Conservation (phyloP, 2,329 filamentous ascomycete genomes). For the Penicillium sp. region DNA sequence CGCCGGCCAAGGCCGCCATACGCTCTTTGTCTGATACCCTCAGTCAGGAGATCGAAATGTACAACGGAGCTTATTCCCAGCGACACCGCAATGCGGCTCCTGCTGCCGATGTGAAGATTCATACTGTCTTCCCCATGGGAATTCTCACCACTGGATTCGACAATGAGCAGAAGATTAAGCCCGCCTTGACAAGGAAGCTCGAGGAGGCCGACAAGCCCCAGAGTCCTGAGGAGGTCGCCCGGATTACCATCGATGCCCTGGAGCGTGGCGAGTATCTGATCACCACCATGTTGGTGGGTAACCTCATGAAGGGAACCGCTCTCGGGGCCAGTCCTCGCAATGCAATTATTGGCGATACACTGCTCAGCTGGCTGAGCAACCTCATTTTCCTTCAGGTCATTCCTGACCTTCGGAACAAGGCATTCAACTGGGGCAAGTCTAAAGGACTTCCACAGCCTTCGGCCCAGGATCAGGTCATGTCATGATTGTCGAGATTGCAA, state of each 20-base stretch:
- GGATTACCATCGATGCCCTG: conserved; percentile 68
- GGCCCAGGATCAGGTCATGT: conserved; percentile 10
- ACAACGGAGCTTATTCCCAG: conserved; percentile 66
- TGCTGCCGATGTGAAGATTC: conserved; percentile 72
- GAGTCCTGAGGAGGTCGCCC: conserved; percentile 76
- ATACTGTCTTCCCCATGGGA: conserved; percentile 81
- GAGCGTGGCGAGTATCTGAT: conserved; percentile 81
- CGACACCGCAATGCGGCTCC: conserved; percentile 45
- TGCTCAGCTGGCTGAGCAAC: conserved; percentile 58
- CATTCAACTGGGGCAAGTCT: conserved; percentile 61
- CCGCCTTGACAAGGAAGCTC: conserved; percentile 73
- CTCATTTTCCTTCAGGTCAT: conserved; percentile 61
- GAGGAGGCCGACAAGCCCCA: conserved; percentile 83
- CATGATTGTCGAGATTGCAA: background rate
- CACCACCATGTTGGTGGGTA: conserved; percentile 72
- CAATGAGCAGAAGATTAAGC: conserved; percentile 77
- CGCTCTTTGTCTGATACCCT: conserved; percentile 81
- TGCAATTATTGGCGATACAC: conserved; percentile 56
- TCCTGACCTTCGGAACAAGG: conserved; percentile 61
- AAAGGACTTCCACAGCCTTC: conserved; percentile 47
- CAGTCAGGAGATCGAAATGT: conserved; percentile 80
- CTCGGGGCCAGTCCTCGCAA: conserved; percentile 59
- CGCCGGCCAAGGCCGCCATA: conserved; percentile 82
- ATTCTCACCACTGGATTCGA: conserved; percentile 77
- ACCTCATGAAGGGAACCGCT: conserved; percentile 67